Evolutionary conservation across 345 rosid genomes (phyloP).

Genomic region (Populus davidiana): DNA sequence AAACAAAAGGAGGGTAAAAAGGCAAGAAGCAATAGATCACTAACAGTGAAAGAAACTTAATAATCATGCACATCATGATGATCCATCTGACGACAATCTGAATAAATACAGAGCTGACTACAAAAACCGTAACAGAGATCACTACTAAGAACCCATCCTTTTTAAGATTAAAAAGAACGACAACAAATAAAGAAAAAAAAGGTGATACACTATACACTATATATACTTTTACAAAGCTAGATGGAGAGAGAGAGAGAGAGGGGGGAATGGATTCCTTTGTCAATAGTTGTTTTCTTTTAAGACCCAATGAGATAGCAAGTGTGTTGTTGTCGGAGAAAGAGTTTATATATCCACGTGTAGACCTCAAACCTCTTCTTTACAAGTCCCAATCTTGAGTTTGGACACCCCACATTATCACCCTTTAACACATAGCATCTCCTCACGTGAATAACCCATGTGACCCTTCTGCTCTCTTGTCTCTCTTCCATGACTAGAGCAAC

Average conservation of each 20-base stretch:
- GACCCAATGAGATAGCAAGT: conserved; percentile 26
- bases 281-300: conserved; percentile 24
- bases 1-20: background rate
- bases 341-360: conserved; percentile 30
- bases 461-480: conserved; percentile 27
- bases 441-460: conserved; percentile 80
- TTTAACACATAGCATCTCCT: conserved; percentile 38
- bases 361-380: conserved; percentile 14
- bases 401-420: conserved; percentile 22
- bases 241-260: background rate
- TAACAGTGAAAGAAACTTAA: background rate
- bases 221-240: background rate
- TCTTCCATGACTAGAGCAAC: background rate
- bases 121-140: background rate
- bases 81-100: background rate
- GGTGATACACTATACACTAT: background rate
- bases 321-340: conserved; percentile 3
- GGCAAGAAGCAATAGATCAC: background rate
- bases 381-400: conserved; percentile 18
- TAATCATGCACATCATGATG: background rate
- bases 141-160: background rate
- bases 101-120: background rate
- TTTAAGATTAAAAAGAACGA: background rate
- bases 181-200: background rate
- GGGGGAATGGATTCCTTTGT: conserved; percentile 28